Conservation (phyloP, 2,329 filamentous ascomycete genomes). For the Botrytis pseudocinerea region DNA sequence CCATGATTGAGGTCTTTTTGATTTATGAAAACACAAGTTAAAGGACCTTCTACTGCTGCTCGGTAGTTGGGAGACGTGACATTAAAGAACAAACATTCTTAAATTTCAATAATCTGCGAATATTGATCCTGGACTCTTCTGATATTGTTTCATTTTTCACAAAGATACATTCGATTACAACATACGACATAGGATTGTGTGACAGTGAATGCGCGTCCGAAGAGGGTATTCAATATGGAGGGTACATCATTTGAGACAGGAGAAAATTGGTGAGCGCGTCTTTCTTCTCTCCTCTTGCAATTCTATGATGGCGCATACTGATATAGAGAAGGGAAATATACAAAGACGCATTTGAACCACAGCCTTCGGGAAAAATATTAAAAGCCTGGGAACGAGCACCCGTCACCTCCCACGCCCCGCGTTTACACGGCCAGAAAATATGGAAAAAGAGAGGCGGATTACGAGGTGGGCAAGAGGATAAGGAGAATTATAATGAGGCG, state of each 20-base stretch:
- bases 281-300: neutral
- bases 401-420: slow-evolving; percentile 38
- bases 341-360: slow-evolving; percentile 37
- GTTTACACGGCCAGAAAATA: slow-evolving; percentile 40
- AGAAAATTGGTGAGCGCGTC: slow-evolving; percentile 28
- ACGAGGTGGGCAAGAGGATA: slow-evolving; percentile 25
- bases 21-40: slow-evolving; percentile 11
- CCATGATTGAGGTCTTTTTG: neutral
- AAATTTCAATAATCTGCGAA: slow-evolving; percentile 1
- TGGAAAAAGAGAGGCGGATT: slow-evolving; percentile 37
- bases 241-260: slow-evolving; percentile 13
- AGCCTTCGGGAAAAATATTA: slow-evolving; percentile 25
- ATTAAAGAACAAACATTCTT: slow-evolving; percentile 8
- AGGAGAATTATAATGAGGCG: slow-evolving; percentile 32
- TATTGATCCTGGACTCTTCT: neutral
- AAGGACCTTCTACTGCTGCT: neutral
- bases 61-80: neutral
- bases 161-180: neutral
- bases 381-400: slow-evolving; percentile 40
- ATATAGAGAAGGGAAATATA: slow-evolving; percentile 34
- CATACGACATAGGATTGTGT: neutral
- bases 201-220: neutral
- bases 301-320: neutral
- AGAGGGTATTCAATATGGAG: slow-evolving; percentile 12
- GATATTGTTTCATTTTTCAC: neutral